Evolutionary conservation across 805 yeast species (phyloP).

Genomic region (Candida glaebosa): DNA sequence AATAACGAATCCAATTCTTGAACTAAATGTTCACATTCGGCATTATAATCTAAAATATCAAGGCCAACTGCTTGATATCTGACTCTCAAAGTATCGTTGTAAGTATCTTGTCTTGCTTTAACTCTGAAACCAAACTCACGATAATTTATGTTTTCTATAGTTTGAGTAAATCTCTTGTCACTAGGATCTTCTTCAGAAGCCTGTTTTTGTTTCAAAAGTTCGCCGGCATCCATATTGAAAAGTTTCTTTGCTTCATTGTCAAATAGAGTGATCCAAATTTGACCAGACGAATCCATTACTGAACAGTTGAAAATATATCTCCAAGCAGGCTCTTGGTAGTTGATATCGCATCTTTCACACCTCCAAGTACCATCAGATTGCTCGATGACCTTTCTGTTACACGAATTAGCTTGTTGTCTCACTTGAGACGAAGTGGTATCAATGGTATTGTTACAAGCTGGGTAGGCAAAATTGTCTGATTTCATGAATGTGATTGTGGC

Average conservation of each 20-base stretch:
- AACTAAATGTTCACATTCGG: slow-evolving; percentile 59
- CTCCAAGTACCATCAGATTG: slow-evolving; percentile 76
- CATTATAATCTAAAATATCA: slow-evolving; percentile 49
- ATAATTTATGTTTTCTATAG: slow-evolving; percentile 52
- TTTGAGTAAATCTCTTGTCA: slow-evolving; percentile 40
- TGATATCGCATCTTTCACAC: slow-evolving; percentile 85
- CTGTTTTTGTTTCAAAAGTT: slow-evolving; percentile 42
- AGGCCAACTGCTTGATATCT: slow-evolving; percentile 66
- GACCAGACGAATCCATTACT: slow-evolving; percentile 78
- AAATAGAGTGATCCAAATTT: slow-evolving; percentile 81
- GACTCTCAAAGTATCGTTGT: slow-evolving; percentile 72
- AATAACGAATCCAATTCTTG: slow-evolving; percentile 37
- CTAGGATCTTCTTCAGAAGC: slow-evolving; percentile 38
- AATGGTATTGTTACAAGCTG: slow-evolving; percentile 71
- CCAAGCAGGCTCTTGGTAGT: slow-evolving; percentile 65
- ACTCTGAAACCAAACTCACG: slow-evolving; percentile 71
- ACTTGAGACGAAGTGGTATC: slow-evolving; percentile 14
- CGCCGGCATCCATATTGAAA: slow-evolving; percentile 65
- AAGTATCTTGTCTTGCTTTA: slow-evolving; percentile 79
- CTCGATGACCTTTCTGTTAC: slow-evolving; percentile 82
- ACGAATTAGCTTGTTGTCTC: slow-evolving; percentile 23
- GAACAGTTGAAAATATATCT: slow-evolving; percentile 77
- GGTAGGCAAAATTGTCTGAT: slow-evolving; percentile 78
- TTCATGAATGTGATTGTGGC: slow-evolving; percentile 71
- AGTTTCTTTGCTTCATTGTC: slow-evolving; percentile 77